phyloP scores from a whole-genome alignment of 225 moss, liverwort and hornwort genomes.

The Polytrichum formosum region DNA sequence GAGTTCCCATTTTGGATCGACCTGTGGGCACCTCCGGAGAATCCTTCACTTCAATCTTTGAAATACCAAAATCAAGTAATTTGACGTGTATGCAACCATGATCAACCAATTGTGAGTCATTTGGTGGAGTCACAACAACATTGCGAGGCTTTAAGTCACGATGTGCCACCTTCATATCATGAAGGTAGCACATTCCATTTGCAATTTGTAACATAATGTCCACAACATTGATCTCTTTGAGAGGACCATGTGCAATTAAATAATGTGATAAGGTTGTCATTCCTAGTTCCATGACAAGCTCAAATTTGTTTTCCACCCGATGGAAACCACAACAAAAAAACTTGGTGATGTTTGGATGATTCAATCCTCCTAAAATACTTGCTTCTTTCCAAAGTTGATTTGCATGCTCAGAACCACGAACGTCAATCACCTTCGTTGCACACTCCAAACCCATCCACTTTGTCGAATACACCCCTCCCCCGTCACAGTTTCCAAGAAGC shows the following conservation, averaged over 20 bases:
- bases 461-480: not conserved
- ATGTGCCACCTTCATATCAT: constrained; percentile 8
- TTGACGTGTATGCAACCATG: not conserved
- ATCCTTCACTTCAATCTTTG: constrained; percentile 4
- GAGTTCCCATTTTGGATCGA: not conserved
- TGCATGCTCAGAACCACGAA: not conserved
- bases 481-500: not conserved
- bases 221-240: not conserved
- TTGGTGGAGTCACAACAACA: not conserved
- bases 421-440: not conserved
- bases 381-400: not conserved
- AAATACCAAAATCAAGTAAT: constrained; percentile 7
- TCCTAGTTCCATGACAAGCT: not conserved
- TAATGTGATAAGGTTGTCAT: not conserved
- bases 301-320: not conserved
- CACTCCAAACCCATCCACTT: not conserved
- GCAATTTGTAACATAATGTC: constrained; percentile 6
- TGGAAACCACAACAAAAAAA: not conserved
- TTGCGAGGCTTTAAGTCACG: constrained; percentile 7
- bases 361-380: not conserved
- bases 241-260: not conserved
- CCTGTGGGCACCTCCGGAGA: not conserved
- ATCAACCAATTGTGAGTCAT: not conserved
- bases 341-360: not conserved
- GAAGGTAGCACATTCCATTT: constrained; percentile 11